A percentile compares a stretch with the other conserved stretches of the same genome.
These are phyloP conservation scores for Pugionium dolabratum DNA, from an alignment of 345 rosid species.

Conservation along the genomic window DNA sequence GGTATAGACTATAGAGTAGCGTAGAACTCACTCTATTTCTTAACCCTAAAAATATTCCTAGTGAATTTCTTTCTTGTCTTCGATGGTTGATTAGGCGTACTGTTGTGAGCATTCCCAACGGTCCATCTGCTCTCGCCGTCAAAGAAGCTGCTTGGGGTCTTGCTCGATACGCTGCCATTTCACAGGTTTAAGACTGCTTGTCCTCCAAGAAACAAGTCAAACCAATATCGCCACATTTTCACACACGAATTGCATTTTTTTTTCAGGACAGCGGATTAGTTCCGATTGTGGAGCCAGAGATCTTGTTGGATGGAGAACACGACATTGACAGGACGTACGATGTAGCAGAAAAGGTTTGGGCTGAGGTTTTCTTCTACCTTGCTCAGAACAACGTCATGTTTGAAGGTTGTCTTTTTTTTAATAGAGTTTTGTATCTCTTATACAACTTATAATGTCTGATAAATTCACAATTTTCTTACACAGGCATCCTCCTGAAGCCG, in stretches of 20 bases:
- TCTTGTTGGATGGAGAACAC: constrained; percentile 94
- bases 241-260: constrained; percentile 1
- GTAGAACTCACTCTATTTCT: too few species aligned
- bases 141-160: constrained; percentile 99
- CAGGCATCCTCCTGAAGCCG: constrained; percentile 83
- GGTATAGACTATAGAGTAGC: constrained; percentile 44
- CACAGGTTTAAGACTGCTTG: constrained; percentile 56
- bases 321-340: constrained; percentile 91
- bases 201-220: constrained; percentile 15
- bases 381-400: constrained; percentile 95
- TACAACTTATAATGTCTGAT: background rate
- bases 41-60: background rate
- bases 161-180: constrained; percentile 92
- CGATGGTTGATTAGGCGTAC: constrained; percentile 69
- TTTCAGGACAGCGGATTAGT: constrained; percentile 91
- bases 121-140: constrained; percentile 91
- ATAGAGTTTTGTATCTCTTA: background rate
- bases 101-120: constrained; percentile 98
- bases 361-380: constrained; percentile 95
- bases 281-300: constrained; percentile 99
- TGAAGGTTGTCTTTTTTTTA: constrained; percentile 50
- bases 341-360: constrained; percentile 95
- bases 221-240: background rate
- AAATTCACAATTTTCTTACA: background rate
- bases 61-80: constrained; percentile 9